These are phyloP conservation scores for Fusarium sambucinum DNA, from an alignment of 2,329 filamentous ascomycete genomes.

Conservation along the genomic window DNA sequence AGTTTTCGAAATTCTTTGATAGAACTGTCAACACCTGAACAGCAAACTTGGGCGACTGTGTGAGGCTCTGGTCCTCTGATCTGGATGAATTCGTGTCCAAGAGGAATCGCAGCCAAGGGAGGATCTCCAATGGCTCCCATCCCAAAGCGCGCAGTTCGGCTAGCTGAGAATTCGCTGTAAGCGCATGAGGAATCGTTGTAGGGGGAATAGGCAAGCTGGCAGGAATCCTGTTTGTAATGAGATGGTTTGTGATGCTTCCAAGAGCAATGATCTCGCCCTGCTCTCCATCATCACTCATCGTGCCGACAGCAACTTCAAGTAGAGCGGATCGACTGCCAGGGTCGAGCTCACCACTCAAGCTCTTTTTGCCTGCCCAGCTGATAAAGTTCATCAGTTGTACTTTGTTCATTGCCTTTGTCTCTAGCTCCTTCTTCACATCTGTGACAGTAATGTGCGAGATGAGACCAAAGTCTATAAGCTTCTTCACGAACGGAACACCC, in stretches of 20 bases:
- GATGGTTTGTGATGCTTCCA: slow-evolving; percentile 78
- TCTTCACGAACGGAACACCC: slow-evolving; percentile 79
- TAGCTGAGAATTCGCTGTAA: slow-evolving; percentile 76
- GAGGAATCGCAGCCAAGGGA: slow-evolving; percentile 87
- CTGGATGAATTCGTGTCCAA: slow-evolving; percentile 74
- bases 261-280: slow-evolving; percentile 81
- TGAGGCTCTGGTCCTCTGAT: slow-evolving; percentile 75
- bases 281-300: slow-evolving; percentile 70
- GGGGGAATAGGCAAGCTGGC: slow-evolving; percentile 83
- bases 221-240: slow-evolving; percentile 83
- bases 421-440: slow-evolving; percentile 87
- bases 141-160: slow-evolving; percentile 82
- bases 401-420: slow-evolving; percentile 82
- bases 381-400: slow-evolving; percentile 86
- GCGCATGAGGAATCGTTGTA: slow-evolving; percentile 85
- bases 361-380: slow-evolving; percentile 82
- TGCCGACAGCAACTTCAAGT: slow-evolving; percentile 83
- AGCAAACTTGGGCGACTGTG: slow-evolving; percentile 78
- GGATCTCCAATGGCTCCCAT: slow-evolving; percentile 86
- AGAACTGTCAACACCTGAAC: slow-evolving; percentile 80
- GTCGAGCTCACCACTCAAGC: slow-evolving; percentile 79
- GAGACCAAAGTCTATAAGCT: slow-evolving; percentile 85
- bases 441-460: slow-evolving; percentile 88
- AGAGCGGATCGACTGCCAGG: slow-evolving; percentile 73
- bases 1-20: slow-evolving; percentile 91